phyloP scores from a whole-genome alignment of 257 asterid genomes.

The Rhazya stricta region DNA sequence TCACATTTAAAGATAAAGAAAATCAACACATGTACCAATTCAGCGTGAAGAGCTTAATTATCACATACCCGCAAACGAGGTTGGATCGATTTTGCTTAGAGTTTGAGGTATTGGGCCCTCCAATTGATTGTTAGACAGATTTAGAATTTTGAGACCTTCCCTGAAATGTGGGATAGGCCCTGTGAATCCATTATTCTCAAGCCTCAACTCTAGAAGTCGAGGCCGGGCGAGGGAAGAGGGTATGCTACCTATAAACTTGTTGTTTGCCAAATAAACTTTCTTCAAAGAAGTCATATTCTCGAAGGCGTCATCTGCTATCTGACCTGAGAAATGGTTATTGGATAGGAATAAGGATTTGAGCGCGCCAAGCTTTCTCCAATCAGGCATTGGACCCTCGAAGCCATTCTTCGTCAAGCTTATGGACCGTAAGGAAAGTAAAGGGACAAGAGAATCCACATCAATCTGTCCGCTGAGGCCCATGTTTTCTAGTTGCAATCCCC shows the following conservation, averaged over 20 bases:
- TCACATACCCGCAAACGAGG: constrained; percentile 55
- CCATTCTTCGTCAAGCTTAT: constrained; percentile 66
- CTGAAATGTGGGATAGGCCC: constrained; percentile 55
- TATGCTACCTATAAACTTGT: constrained; percentile 52
- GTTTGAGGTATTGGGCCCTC: constrained; percentile 64
- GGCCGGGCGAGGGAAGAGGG: constrained; percentile 62
- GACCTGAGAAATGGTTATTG: constrained; percentile 61
- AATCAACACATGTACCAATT: background rate
- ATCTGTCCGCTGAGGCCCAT: constrained; percentile 66
- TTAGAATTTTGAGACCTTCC: constrained; percentile 38
- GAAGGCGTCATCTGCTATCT: constrained; percentile 57
- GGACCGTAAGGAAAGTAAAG: constrained; percentile 46
- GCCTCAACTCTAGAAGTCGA: constrained; percentile 51
- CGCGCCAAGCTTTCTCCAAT: constrained; percentile 73
- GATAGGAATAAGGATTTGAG: constrained; percentile 66
- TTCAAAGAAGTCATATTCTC: constrained; percentile 65
- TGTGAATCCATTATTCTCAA: constrained; percentile 62
- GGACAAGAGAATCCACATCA: constrained; percentile 52
- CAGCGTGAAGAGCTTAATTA: background rate
- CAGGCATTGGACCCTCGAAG: constrained; percentile 79
- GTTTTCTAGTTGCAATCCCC: constrained; percentile 78
- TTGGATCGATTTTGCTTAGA: constrained; percentile 44
- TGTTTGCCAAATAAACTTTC: constrained; percentile 59
- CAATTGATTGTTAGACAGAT: constrained; percentile 68
- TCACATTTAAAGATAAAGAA: background rate